Evolutionary conservation across 78 protist species (phyloP).

Genomic region (Dictyostelium discoideum): DNA sequence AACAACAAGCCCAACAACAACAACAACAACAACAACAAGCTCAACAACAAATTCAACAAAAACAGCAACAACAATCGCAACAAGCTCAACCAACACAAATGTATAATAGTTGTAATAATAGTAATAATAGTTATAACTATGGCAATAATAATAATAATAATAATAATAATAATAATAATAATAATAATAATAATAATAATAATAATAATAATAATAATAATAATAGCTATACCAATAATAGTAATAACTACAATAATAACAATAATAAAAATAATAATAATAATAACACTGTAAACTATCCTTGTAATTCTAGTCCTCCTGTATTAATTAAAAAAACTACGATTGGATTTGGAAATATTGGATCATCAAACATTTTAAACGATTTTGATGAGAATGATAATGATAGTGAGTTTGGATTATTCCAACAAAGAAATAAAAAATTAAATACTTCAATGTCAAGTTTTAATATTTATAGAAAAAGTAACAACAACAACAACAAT

Average conservation of each 20-base stretch:
- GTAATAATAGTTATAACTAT: conserved; percentile 1
- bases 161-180: not conserved
- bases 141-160: not conserved
- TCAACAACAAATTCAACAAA: not conserved
- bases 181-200: conserved; percentile 13
- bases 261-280: conserved; percentile 11
- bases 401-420: not conserved
- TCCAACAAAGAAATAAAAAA: conserved; percentile 15
- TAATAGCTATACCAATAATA: not conserved
- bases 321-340: not conserved
- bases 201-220: conserved; percentile 2
- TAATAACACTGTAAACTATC: not conserved
- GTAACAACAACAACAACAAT: not conserved
- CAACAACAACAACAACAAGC: not conserved
- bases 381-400: conserved; percentile 19
- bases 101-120: not conserved
- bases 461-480: not conserved
- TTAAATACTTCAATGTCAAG: not conserved
- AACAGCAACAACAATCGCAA: not conserved
- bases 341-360: conserved; percentile 6
- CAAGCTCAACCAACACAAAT: not conserved
- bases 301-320: not conserved
- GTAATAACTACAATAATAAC: conserved; percentile 4
- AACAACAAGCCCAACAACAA: not conserved
- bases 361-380: conserved; percentile 14